Evolutionary conservation across 2,329 filamentous ascomycete genomes (phyloP).

Genomic region (Thermochaetoides dissita): DNA sequence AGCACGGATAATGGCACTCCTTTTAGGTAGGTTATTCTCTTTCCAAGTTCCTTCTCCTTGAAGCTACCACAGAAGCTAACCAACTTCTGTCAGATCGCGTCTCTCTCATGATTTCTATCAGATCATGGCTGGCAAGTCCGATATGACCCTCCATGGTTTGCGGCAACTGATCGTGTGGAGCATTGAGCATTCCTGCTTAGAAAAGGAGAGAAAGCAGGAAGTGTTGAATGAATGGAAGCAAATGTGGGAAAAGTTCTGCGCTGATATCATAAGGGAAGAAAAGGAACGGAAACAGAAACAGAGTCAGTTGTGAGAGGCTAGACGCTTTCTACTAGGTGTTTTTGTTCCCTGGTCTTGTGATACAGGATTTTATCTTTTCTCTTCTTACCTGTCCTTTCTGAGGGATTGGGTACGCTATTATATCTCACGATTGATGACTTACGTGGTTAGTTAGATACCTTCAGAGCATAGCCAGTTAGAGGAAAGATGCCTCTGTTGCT

Average conservation of each 20-base stretch:
- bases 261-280: constrained; percentile 29
- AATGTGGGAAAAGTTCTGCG: constrained; percentile 46
- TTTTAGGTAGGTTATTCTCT: constrained; percentile 38
- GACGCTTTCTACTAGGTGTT: no score
- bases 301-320: no score
- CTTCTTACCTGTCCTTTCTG: no score
- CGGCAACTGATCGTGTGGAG: constrained; percentile 54
- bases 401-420: no score
- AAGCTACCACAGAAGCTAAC: neutral
- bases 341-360: no score
- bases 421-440: no score
- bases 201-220: constrained; percentile 24
- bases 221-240: constrained; percentile 32
- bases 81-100: constrained; percentile 38
- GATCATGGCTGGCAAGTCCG: constrained; percentile 51
- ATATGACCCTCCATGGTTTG: constrained; percentile 57
- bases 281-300: no score
- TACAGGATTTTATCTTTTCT: no score
- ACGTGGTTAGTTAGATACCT: no score
- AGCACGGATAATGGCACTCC: constrained; percentile 64
- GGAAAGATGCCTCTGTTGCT: no score
- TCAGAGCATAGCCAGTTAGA: no score
- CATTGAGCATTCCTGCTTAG: constrained; percentile 44
- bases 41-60: neutral
- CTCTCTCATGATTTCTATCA: constrained; percentile 69